Conservation (phyloP, 225 moss, liverwort and hornwort genomes). For the Antitrichia curtipendula region DNA sequence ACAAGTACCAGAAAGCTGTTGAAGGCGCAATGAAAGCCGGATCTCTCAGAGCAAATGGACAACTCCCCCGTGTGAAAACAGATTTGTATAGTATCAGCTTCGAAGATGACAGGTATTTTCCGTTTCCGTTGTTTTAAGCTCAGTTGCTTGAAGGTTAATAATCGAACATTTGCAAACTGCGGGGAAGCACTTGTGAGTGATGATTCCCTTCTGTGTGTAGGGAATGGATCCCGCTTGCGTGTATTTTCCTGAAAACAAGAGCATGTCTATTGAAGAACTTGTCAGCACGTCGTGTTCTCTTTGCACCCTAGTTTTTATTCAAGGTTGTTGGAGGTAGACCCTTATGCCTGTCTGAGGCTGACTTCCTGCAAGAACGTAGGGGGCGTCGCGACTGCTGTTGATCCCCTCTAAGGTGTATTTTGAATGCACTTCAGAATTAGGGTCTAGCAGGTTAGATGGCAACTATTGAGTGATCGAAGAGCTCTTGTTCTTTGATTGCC, state of each 20-base stretch:
- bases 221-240: conserved; percentile 19
- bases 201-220: conserved; percentile 28
- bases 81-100: conserved; percentile 86
- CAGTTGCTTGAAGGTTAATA: neutral
- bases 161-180: neutral
- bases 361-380: neutral
- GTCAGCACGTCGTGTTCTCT: conserved; percentile 13
- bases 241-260: conserved; percentile 9
- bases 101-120: conserved; percentile 79
- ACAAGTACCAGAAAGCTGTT: conserved; percentile 97
- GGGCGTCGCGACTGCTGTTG: neutral
- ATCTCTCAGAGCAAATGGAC: conserved; percentile 70
- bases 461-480: neutral
- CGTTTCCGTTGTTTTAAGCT: neutral
- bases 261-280: conserved; percentile 10
- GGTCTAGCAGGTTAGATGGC: neutral
- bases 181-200: conserved; percentile 24
- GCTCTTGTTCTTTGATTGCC: neutral
- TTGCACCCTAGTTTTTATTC: conserved; percentile 16
- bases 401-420: neutral
- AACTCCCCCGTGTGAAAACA: conserved; percentile 69
- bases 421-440: neutral
- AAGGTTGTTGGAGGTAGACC: conserved; percentile 26
- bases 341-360: conserved; percentile 7
- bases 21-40: conserved; percentile 90